Percentiles rank a stretch among this genome's conserved stretches.
phyloP scores from a whole-genome alignment of 164 flowering plant genomes.

The Platanus orientalis region DNA sequence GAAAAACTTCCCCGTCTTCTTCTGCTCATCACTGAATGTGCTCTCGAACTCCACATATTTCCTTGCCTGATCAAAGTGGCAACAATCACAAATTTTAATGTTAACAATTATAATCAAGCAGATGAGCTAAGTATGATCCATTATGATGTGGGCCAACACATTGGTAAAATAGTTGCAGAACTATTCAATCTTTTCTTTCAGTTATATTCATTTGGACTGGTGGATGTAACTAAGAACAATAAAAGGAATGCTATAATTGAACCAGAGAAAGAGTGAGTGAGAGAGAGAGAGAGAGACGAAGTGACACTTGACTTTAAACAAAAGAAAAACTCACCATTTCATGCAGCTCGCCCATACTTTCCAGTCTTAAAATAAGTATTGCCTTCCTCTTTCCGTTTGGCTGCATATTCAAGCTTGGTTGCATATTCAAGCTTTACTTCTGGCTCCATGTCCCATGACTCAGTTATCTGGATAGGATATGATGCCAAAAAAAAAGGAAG shows the following conservation, averaged over 20 bases:
- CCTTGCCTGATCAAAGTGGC: slow-evolving; percentile 20
- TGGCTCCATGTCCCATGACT: slow-evolving; percentile 39
- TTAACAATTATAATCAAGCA: too few species aligned
- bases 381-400: slow-evolving; percentile 33
- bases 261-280: too few species aligned
- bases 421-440: slow-evolving; percentile 33
- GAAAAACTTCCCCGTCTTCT: slow-evolving; percentile 21
- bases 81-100: too few species aligned
- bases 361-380: slow-evolving; percentile 32
- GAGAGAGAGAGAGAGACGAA: too few species aligned
- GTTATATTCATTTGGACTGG: too few species aligned
- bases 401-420: too few species aligned
- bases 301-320: not conserved
- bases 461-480: slow-evolving; percentile 22
- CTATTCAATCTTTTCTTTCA: too few species aligned
- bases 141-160: too few species aligned
- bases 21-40: slow-evolving; percentile 25
- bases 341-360: slow-evolving; percentile 31
- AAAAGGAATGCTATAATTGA: too few species aligned
- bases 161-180: too few species aligned
- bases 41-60: slow-evolving; percentile 28
- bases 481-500: not conserved
- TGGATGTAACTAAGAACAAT: too few species aligned
- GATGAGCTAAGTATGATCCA: too few species aligned
- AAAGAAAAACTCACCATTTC: slow-evolving; percentile 23